These are phyloP conservation scores for Botrytis galanthina DNA, from an alignment of 2,329 filamentous ascomycete species.

Conservation along the genomic window DNA sequence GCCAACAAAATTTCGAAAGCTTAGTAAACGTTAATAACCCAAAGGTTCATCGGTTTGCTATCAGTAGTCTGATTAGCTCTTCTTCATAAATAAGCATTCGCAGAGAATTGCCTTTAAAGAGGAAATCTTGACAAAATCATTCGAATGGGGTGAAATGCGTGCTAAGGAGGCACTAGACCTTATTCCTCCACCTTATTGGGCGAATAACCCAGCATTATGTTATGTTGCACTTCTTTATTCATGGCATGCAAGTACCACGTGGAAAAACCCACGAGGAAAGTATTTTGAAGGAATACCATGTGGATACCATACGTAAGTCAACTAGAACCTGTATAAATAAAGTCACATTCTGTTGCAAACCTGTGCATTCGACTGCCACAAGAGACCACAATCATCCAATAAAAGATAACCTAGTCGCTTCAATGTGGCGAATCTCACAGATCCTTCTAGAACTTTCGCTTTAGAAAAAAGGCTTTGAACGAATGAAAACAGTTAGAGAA, in stretches of 20 bases:
- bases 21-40: not conserved
- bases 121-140: not conserved
- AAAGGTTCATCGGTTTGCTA: not conserved
- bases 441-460: not conserved
- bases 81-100: not conserved
- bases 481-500: not conserved
- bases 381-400: not conserved
- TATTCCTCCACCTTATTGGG: not conserved
- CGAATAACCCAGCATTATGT: not conserved
- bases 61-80: not conserved
- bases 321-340: not conserved
- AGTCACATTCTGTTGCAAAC: not conserved
- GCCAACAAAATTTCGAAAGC: no score
- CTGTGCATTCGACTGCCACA: not conserved
- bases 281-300: not conserved
- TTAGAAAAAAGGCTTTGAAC: not conserved
- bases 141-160: not conserved
- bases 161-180: not conserved
- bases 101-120: not conserved
- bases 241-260: not conserved
- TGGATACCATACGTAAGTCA: not conserved
- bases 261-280: not conserved
- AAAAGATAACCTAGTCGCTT: rapidly evolving
- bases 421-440: not conserved
- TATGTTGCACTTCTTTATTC: not conserved